Evolutionary conservation across 805 yeast genomes (phyloP).

Genomic region (Zygoascus tannicola): DNA sequence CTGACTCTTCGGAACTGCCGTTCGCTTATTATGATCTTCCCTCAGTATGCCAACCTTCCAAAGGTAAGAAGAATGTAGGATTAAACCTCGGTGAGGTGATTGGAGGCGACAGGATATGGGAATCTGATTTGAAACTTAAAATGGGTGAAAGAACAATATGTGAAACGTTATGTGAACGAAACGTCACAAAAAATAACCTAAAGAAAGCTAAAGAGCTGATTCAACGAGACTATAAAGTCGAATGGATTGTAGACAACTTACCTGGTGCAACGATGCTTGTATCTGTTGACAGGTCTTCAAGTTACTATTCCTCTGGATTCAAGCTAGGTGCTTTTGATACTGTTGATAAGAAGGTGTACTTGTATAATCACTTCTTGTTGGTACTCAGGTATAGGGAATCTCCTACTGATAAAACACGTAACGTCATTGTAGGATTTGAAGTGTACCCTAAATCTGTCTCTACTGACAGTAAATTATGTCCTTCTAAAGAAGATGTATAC

Average conservation of each 20-base stretch:
- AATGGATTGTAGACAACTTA: conserved; percentile 74
- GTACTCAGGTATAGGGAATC: conserved; percentile 58
- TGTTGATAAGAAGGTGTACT: conserved; percentile 41
- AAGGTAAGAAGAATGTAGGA: conserved; percentile 48
- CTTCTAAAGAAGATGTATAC: conserved; percentile 58
- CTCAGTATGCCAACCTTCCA: conserved; percentile 64
- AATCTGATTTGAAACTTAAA: conserved; percentile 54
- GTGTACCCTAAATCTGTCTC: conserved; percentile 76
- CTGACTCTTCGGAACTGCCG: conserved; percentile 69
- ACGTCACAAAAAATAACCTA: conserved; percentile 43
- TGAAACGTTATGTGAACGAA: conserved; percentile 55
- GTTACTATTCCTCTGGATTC: conserved; percentile 79
- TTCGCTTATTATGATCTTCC: conserved; percentile 68
- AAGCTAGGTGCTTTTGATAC: conserved; percentile 65
- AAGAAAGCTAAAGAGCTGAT: conserved; percentile 50
- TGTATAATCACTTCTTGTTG: conserved; percentile 74
- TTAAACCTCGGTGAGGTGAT: conserved; percentile 68
- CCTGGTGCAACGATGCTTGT: conserved; percentile 85
- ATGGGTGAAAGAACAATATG: conserved; percentile 64
- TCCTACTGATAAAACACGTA: conserved; percentile 26
- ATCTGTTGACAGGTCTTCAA: conserved; percentile 45
- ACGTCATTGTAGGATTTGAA: conserved; percentile 72
- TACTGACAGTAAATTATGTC: conserved; percentile 47
- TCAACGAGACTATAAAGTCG: conserved; percentile 61
- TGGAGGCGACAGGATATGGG: conserved; percentile 73